phyloP scores from a whole-genome alignment of 208 protist genomes.

The Leishmania gerbilli region DNA sequence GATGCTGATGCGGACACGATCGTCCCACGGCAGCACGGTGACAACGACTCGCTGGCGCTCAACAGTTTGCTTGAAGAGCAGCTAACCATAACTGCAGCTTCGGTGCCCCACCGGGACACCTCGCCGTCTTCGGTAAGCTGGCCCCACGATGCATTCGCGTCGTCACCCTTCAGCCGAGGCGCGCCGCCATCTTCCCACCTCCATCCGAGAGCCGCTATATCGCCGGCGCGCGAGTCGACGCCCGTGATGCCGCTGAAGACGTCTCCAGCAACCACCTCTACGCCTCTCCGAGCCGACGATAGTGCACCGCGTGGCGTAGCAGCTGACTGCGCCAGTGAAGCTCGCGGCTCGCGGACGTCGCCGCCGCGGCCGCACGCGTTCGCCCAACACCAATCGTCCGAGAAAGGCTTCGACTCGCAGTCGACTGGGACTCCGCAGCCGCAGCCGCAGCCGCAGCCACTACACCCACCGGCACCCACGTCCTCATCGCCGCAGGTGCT shows the following conservation, averaged over 20 bases:
- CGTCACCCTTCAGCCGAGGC: not conserved
- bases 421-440: not conserved
- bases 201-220: not conserved
- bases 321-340: not conserved
- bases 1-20: conserved; percentile 1
- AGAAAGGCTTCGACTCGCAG: conserved; percentile 2
- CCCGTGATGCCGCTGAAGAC: not conserved
- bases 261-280: not conserved
- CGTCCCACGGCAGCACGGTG: conserved; percentile 5
- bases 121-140: not conserved
- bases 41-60: conserved; percentile 16
- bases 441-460: not conserved
- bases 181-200: not conserved
- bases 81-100: not conserved
- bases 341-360: not conserved
- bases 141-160: not conserved
- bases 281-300: not conserved
- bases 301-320: not conserved
- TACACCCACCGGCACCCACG: not conserved
- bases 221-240: not conserved
- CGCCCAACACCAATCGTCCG: not conserved
- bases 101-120: not conserved
- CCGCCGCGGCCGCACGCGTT: conserved; percentile 13
- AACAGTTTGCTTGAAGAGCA: conserved; percentile 11
- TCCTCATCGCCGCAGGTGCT: not conserved